Percentiles rank a stretch among this genome's conserved stretches.
Conservation (phyloP, 2,329 filamentous ascomycete species). For the Venturia aucupariae region DNA sequence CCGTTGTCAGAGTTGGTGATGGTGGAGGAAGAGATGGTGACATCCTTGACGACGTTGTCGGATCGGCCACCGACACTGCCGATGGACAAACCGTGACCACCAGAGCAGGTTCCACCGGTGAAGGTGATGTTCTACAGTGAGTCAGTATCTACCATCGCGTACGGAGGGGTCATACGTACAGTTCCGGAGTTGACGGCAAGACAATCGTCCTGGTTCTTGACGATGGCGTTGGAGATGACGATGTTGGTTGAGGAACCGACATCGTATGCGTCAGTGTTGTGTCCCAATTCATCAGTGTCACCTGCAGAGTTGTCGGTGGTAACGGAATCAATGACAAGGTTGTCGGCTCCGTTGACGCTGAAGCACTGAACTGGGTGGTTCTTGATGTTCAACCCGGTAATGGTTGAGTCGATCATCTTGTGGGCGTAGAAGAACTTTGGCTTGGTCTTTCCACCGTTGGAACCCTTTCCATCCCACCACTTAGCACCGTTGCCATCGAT, state of each 20-base stretch:
- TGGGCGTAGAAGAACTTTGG: slow-evolving; percentile 15
- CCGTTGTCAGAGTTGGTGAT: slow-evolving; percentile 47
- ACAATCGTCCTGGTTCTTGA: slow-evolving; percentile 53
- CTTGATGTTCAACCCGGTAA: slow-evolving; percentile 42
- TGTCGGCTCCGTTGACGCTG: slow-evolving; percentile 35
- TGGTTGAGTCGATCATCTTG: slow-evolving; percentile 20
- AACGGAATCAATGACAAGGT: slow-evolving; percentile 40
- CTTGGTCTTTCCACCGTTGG: slow-evolving; percentile 22
- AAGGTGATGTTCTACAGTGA: slow-evolving; percentile 25
- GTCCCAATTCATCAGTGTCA: slow-evolving; percentile 18
- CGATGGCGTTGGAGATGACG: slow-evolving; percentile 41
- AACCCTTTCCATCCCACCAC: slow-evolving; percentile 42
- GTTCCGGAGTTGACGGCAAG: slow-evolving; percentile 49
- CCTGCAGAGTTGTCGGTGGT: slow-evolving; percentile 51
- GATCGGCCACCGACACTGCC: slow-evolving; percentile 48
- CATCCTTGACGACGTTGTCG: slow-evolving; percentile 45
- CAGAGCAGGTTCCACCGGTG: slow-evolving; percentile 36
- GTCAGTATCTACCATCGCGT: neutral
- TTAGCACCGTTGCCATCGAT: slow-evolving; percentile 48
- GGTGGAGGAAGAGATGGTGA: slow-evolving; percentile 41
- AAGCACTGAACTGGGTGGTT: slow-evolving; percentile 49
- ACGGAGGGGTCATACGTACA: neutral
- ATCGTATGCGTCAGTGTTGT: slow-evolving; percentile 52
- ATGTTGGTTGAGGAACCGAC: slow-evolving; percentile 41
- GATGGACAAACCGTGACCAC: slow-evolving; percentile 51